Evolutionary conservation across 2,329 filamentous ascomycete genomes (phyloP), one percentile per base, ranked within the genome.

Genomic region (Diaporthe sp.): DNA sequence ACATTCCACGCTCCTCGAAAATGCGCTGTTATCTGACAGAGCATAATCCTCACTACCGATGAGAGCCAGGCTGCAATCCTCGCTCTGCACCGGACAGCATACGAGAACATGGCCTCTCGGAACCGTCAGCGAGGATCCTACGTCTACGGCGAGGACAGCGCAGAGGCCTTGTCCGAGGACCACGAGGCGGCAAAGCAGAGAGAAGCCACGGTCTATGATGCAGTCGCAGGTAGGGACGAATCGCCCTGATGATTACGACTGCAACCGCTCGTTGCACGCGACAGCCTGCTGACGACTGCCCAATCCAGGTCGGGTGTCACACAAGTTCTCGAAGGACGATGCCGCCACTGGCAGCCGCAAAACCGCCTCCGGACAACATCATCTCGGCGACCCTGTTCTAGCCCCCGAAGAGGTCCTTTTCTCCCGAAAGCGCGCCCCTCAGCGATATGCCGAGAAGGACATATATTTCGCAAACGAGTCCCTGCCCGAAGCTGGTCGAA

Each of bases 381-480:
- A 78, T 37, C 77, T 81, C 28, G 81, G 82, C 69, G 81, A 86
- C 72, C 78, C 83, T 8, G 81, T 80, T 12, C 83, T 94, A 7
- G 87, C 92, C 2, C 93, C 94, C 3, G 94, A 95, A 73, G 92
- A 94, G 75, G 90, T 93, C 1, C 88, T 96, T 5, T 95, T 94
- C 82, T 90, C 90, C 39, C 89, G 89, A 62, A 87, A 87, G 77
- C 85, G 89, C 75, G 93, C 94, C 1, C 94, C 94, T 2, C 84
- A 87, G 28, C 91, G 93, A 72, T 95, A 92, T 80, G 89, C 89
- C 73, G 94, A 95, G 83, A 88, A 91, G 75, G 94, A 95, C 82
- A 87, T 93, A 76, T 96, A 95, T 84, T 91, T 90, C 79, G 89
- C 92, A 5, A 88, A 93, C 81, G 89, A 91, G 73, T 83, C 91